These are phyloP conservation scores for Tetrahymena malaccensis DNA, from an alignment of 73 alveolate genomes.

Conservation along the genomic window DNA sequence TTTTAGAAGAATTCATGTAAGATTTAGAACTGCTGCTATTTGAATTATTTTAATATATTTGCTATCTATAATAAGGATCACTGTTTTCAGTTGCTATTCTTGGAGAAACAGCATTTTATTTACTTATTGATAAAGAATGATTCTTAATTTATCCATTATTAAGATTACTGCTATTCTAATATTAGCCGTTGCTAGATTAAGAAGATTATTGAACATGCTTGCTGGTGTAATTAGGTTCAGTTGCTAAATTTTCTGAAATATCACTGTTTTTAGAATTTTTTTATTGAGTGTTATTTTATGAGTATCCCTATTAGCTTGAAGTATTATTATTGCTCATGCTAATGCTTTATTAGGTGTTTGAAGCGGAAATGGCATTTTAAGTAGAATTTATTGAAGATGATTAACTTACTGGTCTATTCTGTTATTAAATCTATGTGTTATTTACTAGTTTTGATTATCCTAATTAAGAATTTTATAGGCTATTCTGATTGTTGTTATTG, in stretches of 20 bases:
- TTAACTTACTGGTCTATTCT: background rate
- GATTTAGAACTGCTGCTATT: background rate
- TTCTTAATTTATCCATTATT: background rate
- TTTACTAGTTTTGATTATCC: background rate
- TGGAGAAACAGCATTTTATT: background rate
- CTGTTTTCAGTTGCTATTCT: background rate
- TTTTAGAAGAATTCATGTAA: background rate
- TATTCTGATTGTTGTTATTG: background rate
- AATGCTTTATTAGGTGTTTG: background rate
- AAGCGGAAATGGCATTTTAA: background rate
- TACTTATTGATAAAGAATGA: background rate
- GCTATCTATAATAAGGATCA: background rate
- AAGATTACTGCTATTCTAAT: background rate
- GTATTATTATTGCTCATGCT: background rate
- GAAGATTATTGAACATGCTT: background rate
- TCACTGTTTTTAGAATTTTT: background rate
- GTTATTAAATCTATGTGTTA: background rate
- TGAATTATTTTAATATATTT: background rate
- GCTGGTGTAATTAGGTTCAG: background rate
- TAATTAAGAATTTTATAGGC: background rate
- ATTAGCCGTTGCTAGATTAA: background rate
- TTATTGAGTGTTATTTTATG: background rate
- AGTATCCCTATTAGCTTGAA: background rate
- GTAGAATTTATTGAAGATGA: background rate
- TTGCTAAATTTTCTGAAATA: background rate